phyloP scores from a whole-genome alignment of 192 early-diverging fungal species.

The Backusella luteola region DNA sequence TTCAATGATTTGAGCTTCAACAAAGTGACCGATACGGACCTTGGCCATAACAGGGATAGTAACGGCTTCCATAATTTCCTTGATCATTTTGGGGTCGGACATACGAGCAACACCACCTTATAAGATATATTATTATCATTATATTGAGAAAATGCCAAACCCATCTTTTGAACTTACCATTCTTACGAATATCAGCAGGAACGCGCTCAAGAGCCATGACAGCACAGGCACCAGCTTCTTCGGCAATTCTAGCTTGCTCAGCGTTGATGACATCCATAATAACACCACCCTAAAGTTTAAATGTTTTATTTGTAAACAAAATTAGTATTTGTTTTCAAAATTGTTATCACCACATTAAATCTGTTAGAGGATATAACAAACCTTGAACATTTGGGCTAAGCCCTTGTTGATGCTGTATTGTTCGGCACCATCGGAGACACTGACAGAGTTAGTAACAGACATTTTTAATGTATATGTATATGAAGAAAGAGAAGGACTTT shows the following conservation, averaged over 20 bases:
- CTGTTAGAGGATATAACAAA: conserved; percentile 25
- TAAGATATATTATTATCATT: background rate
- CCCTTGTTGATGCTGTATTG: conserved; percentile 91
- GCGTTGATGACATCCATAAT: conserved; percentile 99
- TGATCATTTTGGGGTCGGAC: conserved; percentile 98
- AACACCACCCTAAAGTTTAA: conserved; percentile 78
- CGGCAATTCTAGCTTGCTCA: conserved; percentile 97
- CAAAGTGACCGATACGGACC: conserved; percentile 98
- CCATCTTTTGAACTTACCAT: conserved; percentile 55
- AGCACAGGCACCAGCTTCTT: conserved; percentile 94
- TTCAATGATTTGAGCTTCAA: conserved; percentile 94
- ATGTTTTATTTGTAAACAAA: background rate
- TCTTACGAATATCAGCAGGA: conserved; percentile 96
- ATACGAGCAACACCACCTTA: conserved; percentile 93
- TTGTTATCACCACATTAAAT: background rate
- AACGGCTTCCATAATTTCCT: conserved; percentile 91
- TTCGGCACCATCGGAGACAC: conserved; percentile 38
- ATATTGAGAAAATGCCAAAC: background rate
- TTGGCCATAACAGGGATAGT: conserved; percentile 99
- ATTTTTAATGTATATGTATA: conserved; percentile 16
- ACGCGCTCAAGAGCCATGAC: conserved; percentile 98
- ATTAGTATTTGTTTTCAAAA: background rate
- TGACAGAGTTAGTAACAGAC: conserved; percentile 36
- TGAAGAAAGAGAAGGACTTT: background rate
- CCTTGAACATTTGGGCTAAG: conserved; percentile 98